Percentiles rank a stretch among this genome's conserved stretches.
Conservation (phyloP, 2,329 filamentous ascomycete genomes). For the Myriosclerotinia duriaeana region DNA sequence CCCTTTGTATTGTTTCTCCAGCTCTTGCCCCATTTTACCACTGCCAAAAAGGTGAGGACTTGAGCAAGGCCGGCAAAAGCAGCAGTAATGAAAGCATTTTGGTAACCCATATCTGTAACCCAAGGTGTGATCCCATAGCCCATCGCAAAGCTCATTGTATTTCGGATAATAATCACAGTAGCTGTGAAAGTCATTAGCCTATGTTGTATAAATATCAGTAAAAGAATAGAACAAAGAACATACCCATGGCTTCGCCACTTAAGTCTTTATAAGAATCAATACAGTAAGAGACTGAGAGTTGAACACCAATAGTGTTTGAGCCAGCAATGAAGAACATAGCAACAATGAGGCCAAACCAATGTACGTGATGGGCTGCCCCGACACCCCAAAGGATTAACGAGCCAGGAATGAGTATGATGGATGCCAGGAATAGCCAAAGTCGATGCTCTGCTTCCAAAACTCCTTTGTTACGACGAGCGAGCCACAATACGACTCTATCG, state of each 20-base stretch:
- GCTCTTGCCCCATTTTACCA: constrained; percentile 51
- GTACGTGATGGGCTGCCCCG: constrained; percentile 49
- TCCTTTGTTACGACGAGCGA: constrained; percentile 46
- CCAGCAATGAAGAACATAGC: constrained; percentile 49
- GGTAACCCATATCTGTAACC: constrained; percentile 45
- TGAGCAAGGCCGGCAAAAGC: constrained; percentile 44
- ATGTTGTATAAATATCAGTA: no score
- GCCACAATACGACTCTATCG: constrained; percentile 40
- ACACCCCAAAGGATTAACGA: constrained; percentile 52
- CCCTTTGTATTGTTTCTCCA: constrained; percentile 44
- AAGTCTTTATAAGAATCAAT: constrained; percentile 52
- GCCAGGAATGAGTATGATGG: constrained; percentile 46
- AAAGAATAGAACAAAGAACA: background rate
- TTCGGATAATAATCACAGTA: constrained; percentile 50
- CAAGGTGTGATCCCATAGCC: constrained; percentile 52
- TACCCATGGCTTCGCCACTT: constrained; percentile 48
- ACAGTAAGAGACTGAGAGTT: constrained; percentile 46
- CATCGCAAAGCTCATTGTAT: constrained; percentile 52
- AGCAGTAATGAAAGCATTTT: constrained; percentile 48
- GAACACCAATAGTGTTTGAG: constrained; percentile 47
- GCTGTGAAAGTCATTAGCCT: constrained; percentile 30
- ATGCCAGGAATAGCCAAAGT: constrained; percentile 41
- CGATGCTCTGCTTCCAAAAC: constrained; percentile 41
- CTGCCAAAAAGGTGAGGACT: constrained; percentile 45
- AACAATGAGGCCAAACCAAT: constrained; percentile 49